Evolutionary conservation across 1,284 basidiomycete species (phyloP).

Genomic region (Ustilago esculenta): DNA sequence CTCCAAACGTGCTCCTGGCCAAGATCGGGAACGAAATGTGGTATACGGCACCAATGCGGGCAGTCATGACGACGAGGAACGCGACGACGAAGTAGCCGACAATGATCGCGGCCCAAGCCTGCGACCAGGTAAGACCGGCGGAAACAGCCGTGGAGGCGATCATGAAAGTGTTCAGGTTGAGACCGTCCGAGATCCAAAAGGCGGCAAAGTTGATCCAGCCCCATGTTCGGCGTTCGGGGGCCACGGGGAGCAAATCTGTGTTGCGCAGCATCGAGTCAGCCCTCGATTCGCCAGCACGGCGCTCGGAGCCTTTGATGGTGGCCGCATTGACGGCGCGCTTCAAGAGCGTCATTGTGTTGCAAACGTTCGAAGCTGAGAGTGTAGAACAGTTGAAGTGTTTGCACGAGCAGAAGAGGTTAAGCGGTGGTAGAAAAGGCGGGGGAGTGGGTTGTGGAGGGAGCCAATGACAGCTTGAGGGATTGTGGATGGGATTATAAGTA

Average conservation of each 20-base stretch:
- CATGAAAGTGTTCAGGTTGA: slow-evolving; percentile 58
- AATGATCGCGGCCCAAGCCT: slow-evolving; percentile 54
- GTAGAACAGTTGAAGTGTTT: no score
- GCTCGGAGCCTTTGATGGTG: slow-evolving; percentile 39
- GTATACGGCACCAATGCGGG: slow-evolving; percentile 74
- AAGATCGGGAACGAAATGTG: slow-evolving; percentile 81
- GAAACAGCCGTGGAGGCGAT: slow-evolving; percentile 41
- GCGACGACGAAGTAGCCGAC: slow-evolving; percentile 79
- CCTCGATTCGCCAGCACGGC: slow-evolving; percentile 35
- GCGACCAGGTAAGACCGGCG: slow-evolving; percentile 56
- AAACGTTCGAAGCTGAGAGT: no score
- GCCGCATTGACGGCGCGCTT: slow-evolving; percentile 29
- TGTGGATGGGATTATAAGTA: no score
- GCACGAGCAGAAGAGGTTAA: background rate
- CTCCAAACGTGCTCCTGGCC: slow-evolving; percentile 75
- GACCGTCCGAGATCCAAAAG: slow-evolving; percentile 63
- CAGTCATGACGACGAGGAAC: slow-evolving; percentile 80
- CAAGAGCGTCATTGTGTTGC: slow-evolving; percentile 28
- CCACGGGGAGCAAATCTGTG: slow-evolving; percentile 53
- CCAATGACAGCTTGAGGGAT: no score
- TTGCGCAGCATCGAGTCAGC: slow-evolving; percentile 46
- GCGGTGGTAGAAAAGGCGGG: background rate
- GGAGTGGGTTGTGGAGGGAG: background rate
- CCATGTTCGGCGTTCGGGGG: slow-evolving; percentile 55
- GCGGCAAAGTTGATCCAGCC: slow-evolving; percentile 40